Percentiles rank a stretch among this genome's conserved stretches.
Conservation (phyloP, 2,329 filamentous ascomycete species). For the Cadophora luteo-olivacea region DNA sequence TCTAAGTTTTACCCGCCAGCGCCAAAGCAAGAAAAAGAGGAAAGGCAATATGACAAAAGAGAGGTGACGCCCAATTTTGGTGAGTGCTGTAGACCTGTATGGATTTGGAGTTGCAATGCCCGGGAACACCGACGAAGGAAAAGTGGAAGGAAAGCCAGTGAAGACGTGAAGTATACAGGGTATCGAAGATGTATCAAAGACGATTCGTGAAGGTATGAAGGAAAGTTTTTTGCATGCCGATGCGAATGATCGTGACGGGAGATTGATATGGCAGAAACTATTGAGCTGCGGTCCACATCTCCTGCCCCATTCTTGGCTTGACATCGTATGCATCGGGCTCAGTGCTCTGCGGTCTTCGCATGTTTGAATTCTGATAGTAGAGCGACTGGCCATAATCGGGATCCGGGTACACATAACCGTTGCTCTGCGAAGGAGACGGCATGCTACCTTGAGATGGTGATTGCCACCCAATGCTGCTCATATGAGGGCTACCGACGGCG, state of each 20-base stretch:
- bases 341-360: conserved; percentile 77
- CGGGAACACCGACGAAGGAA: conserved; percentile 25
- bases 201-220: conserved; percentile 25
- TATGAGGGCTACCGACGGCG: conserved; percentile 85
- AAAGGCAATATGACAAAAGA: conserved; percentile 25
- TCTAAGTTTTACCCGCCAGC: conserved; percentile 26
- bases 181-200: conserved; percentile 37
- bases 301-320: conserved; percentile 59
- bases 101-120: conserved; percentile 33
- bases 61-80: conserved; percentile 28
- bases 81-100: conserved; percentile 29
- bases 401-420: conserved; percentile 80
- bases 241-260: background rate
- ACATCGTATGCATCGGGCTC: conserved; percentile 72
- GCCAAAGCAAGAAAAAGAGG: conserved; percentile 18
- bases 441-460: conserved; percentile 72
- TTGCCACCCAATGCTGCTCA: conserved; percentile 77
- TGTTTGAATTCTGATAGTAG: conserved; percentile 74
- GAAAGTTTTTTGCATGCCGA: conserved; percentile 14
- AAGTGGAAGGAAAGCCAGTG: conserved; percentile 23
- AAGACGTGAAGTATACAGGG: conserved; percentile 40
- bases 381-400: conserved; percentile 76
- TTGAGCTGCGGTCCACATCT: conserved; percentile 60
- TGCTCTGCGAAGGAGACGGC: conserved; percentile 68
- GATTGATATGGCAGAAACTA: conserved; percentile 39